Evolutionary conservation across 371 early-diverging fungal species (phyloP), one percentile per base, ranked within the genome.

Genomic region (Lichtheimia ramosa): DNA sequence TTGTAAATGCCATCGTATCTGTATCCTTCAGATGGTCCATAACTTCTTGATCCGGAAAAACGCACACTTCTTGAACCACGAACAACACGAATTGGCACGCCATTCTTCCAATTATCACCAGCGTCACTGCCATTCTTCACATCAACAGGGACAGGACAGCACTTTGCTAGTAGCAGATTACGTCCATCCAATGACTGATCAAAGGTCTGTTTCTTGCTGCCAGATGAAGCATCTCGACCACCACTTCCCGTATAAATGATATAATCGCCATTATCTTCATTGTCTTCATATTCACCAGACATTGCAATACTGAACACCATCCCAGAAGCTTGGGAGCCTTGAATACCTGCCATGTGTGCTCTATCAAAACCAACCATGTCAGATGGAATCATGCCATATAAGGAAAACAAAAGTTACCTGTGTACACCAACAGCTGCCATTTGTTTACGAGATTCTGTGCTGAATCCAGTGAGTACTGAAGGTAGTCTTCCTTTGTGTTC

Each of bases 41-140:
- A 50, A 10, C 34, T 34, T 8, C 34, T 34, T 2, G 34, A 8
- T 0, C 34, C 34, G 2, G 34, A 34, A 10, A 34, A 34, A 21
- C 50, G 10, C 20, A 49, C 15, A 8, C 27, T 24, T 21, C 10
- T 46, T 0, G 43, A 13, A 3, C 56, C 56, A 27, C 56, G 56
- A 5, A 55, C 43, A 13, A 55, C 56, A 42, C 56, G 56, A 14
- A 55, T 43, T 8, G 56, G 56, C 65, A 92, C 91, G 74, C 94
- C 96, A 77, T 94, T 93, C 42, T 88, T 89, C 59, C 82, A 73
- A 58, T 94, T 88, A 43, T 71, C 86, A 56, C 94, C 95, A 69
- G 94, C 90, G 64, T 95, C 91, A 34, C 94, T 93, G 42, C 92
- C 93, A 51, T 81, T 79, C 62, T 77, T 72, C 55, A 89, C 88